These are phyloP conservation scores for Trametes hirsuta DNA, from an alignment of 1,284 basidiomycete species.

Conservation along the genomic window DNA sequence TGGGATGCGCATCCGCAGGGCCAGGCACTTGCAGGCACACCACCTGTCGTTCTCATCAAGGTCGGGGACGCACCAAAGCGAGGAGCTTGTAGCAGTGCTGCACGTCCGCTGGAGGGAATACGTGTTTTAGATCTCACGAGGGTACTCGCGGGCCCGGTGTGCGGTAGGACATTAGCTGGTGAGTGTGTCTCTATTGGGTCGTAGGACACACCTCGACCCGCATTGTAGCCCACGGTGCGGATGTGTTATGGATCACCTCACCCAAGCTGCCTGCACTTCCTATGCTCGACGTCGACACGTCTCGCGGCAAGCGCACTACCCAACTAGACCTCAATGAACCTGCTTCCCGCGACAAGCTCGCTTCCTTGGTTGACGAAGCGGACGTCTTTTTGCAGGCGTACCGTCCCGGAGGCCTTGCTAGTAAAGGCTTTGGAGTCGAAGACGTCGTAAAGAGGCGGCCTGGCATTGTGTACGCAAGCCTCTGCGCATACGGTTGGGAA, in stretches of 20 bases:
- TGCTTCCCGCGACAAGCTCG: conserved; percentile 40
- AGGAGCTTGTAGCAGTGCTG: conserved; percentile 8
- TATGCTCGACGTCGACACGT: conserved; percentile 60
- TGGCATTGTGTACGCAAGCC: conserved; percentile 60
- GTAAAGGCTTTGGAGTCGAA: conserved; percentile 52
- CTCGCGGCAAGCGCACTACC: conserved; percentile 66
- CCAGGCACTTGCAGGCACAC: conserved; percentile 39
- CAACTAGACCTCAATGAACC: conserved; percentile 55
- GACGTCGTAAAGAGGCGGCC: conserved; percentile 47
- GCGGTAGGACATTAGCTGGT: conserved; percentile 62
- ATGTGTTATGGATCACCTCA: conserved; percentile 62
- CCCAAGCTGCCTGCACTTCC: conserved; percentile 59
- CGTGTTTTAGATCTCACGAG: conserved; percentile 61
- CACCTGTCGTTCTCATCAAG: conserved; percentile 49
- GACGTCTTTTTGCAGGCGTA: conserved; percentile 75
- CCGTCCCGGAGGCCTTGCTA: conserved; percentile 54
- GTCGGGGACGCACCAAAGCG: conserved; percentile 53
- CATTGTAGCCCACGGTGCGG: conserved; percentile 57
- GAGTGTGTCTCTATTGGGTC: background rate
- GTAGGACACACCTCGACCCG: background rate
- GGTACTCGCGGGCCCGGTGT: conserved; percentile 61
- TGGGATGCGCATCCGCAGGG: conserved; percentile 59
- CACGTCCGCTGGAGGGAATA: conserved; percentile 50
- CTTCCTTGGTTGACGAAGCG: conserved; percentile 43
- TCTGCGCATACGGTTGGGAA: conserved; percentile 63